Base-by-base conservation (phyloP, 352 stramenopile species). In the Aphanomyces invadans region DNA sequence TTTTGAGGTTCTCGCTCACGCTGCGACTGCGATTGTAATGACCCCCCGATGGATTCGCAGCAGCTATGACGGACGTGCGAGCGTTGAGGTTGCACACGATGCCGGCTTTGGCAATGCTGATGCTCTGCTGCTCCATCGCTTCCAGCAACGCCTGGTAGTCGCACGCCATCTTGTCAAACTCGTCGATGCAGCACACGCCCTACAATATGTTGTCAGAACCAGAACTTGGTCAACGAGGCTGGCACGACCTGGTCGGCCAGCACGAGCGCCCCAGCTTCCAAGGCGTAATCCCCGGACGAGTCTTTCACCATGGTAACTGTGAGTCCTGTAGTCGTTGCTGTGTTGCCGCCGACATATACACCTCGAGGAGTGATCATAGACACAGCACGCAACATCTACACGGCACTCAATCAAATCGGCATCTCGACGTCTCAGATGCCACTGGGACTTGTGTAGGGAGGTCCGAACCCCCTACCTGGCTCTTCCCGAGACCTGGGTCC, bases 51-150 rank as follows among this genome's bases (percentile, higher is more conserved):
- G 97, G 97, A 78, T 99, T 99, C 0, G 97, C 97, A 5, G 96
- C 97, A 12, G 95, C 96, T 60, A 99, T 88, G 29, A 99, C 87
- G 7, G 91, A 97, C 45, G 95, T 98, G 7, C 96, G 74, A 19
- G 92, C 93, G 53, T 94, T 96, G 32, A 99, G 79, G 17, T 92
- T 97, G 68, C 92, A 97, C 15, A 98, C 92, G 28, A 99, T 96
- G 33, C 97, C 80, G 33, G 80, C 81, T 65, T 90, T 90, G 12
- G 81, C 81, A 49, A 89, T 96, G 73, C 78, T 99, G 87, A 86
- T 99, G 86, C 81, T 99, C 75, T 99, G 96, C 70, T 99, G 97
- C 78, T 99, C 97, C 97, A 99, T 99, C 10, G 95, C 93, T 81
- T 99, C 96, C 19, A 99, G 81, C 4, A 99, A 76, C 7, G 92